Conservation (phyloP, 805 yeast species). For the Candida lessepsii region DNA sequence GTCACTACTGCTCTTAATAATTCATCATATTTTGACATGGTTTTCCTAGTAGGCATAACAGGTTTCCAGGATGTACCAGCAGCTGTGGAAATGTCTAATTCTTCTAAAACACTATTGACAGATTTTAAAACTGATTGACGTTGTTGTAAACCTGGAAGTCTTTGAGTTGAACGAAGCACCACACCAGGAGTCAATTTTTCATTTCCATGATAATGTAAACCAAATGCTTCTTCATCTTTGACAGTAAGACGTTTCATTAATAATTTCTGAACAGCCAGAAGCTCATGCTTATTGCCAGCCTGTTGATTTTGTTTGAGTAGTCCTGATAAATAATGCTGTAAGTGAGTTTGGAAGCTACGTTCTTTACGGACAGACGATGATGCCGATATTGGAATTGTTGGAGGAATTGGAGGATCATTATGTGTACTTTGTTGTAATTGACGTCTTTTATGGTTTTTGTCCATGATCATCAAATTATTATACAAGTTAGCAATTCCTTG, state of each 20-base stretch:
- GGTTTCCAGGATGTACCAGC: conserved; percentile 62
- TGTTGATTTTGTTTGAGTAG: conserved; percentile 33
- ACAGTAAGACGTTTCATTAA: conserved; percentile 58
- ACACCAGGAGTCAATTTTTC: conserved; percentile 81
- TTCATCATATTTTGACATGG: conserved; percentile 74
- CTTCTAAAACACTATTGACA: conserved; percentile 64
- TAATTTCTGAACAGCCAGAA: conserved; percentile 40
- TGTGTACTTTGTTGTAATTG: conserved; percentile 37
- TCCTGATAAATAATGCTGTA: conserved; percentile 42
- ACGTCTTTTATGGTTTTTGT: conserved; percentile 57
- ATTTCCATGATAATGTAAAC: conserved; percentile 69
- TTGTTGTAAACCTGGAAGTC: conserved; percentile 43
- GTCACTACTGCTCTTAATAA: conserved; percentile 67
- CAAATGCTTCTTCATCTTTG: conserved; percentile 82
- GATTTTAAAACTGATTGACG: conserved; percentile 80
- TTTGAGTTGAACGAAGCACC: conserved; percentile 65
- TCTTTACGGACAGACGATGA: conserved; percentile 47
- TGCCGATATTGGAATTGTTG: conserved; percentile 56
- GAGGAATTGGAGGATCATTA: conserved; percentile 52
- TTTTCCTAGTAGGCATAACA: conserved; percentile 79
- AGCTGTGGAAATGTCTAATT: conserved; percentile 68
- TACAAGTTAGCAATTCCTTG: conserved; percentile 89
- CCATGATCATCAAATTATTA: conserved; percentile 69
- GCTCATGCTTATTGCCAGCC: conserved; percentile 29
- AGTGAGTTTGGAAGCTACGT: conserved; percentile 43